These are phyloP conservation scores for Polyplosphaeria fusca DNA, from an alignment of 495 filamentous ascomycete genomes.

Conservation along the genomic window DNA sequence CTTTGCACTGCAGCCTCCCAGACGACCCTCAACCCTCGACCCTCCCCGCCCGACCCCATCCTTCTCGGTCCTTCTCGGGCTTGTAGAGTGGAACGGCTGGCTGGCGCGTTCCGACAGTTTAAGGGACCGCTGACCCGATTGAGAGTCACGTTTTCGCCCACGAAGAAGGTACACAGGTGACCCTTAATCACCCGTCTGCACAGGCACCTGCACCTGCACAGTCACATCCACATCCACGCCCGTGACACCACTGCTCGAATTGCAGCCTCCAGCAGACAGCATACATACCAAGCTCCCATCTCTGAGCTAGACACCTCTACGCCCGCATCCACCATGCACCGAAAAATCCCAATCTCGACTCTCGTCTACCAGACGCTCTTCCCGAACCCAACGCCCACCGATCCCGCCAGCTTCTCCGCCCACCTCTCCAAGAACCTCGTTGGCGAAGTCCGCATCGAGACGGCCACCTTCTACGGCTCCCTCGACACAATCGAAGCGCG, in stretches of 20 bases:
- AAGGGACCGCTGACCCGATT: too few relatives aligned
- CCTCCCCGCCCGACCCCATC: too few relatives aligned
- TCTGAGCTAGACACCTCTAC: too few relatives aligned
- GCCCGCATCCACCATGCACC: constrained; percentile 51
- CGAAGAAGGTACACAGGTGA: too few relatives aligned
- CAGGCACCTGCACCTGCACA: background rate
- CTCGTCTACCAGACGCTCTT: constrained; percentile 57
- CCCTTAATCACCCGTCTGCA: too few relatives aligned
- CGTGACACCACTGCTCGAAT: background rate
- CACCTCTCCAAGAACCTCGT: constrained; percentile 68
- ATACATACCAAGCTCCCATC: too few relatives aligned
- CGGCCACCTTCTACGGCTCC: constrained; percentile 78
- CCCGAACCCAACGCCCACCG: constrained; percentile 53
- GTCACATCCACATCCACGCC: background rate
- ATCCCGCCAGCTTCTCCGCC: constrained; percentile 56
- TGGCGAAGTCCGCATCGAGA: constrained; percentile 86
- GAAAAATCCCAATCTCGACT: constrained; percentile 54
- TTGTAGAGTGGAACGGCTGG: too few relatives aligned
- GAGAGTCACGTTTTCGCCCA: too few relatives aligned
- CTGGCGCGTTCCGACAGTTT: too few relatives aligned
- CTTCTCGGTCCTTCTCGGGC: too few relatives aligned
- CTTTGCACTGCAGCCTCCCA: too few relatives aligned
- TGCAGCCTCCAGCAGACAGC: background rate
- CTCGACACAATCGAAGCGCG: constrained; percentile 82
- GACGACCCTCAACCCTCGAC: too few relatives aligned